Base-by-base conservation (phyloP, 176 grass and related monocot genomes). In the Musa itinerans region DNA sequence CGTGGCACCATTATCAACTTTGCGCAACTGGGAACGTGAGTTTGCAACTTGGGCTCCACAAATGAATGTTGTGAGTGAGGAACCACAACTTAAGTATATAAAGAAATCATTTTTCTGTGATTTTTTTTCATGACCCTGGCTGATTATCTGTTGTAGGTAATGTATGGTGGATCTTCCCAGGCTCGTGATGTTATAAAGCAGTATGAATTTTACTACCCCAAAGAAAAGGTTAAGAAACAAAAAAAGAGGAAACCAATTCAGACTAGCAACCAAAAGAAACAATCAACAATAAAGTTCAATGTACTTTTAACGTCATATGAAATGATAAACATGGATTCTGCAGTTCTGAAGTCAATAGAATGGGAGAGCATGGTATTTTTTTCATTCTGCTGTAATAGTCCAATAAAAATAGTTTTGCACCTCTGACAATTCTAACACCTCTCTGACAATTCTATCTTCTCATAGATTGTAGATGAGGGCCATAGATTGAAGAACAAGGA, bases 271-370 rank as follows among this genome's bases (percentile, higher is more conserved):
- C 82, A 83, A 63, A 95, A 80, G 51, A 99, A 83, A 79, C 88
- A 95, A 65, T 86, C 89, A 54, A 91, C 86, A 82, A 90, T 95
- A 84, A 99, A 94, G 58, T 99, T 99, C 87, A 91, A 99, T 81
- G 96, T 99, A 72, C 92, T 99, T 72, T 81, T 99, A 78, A 99
- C 96, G 75, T 95, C 96, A 79, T 99, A 99, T 83, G 96, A 99
- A 87, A 99, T 99, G 96, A 92, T 99, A 78, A 99, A 99, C 81
- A 99, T 99, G 96, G 96, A 99, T 56, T 99, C 96, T 5, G 63
- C 73, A 69, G 76, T 87, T 86, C 74, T 99, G 68, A 95, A 95
- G 81, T 86, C 83, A 68, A 99, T 99, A 78, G 82, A 85, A 57
- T 99, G 96, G 96, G 91, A 99, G 81, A 88, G 91, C 91, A 92